Percentiles rank a stretch among this genome's conserved stretches.
phyloP scores from a whole-genome alignment of 192 early-diverging fungal species.

The Dimargaris verticillata region DNA sequence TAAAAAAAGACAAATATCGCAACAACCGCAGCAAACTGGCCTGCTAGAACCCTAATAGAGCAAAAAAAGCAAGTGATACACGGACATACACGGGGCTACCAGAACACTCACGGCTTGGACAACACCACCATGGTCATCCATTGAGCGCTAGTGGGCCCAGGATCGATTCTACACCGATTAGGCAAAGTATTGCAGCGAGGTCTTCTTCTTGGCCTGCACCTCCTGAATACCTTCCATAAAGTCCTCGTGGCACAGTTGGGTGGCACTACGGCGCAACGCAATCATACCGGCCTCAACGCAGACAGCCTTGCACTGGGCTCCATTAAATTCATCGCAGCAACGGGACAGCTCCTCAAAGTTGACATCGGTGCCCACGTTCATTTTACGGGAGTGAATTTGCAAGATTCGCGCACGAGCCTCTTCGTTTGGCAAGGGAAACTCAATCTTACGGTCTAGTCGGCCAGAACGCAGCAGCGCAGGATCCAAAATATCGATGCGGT shows the following conservation, averaged over 20 bases:
- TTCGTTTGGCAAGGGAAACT: constrained; percentile 84
- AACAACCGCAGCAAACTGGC: too few relatives aligned
- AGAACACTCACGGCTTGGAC: too few relatives aligned
- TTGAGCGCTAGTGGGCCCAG: too few relatives aligned
- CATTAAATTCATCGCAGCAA: constrained; percentile 96
- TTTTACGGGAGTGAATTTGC: constrained; percentile 96
- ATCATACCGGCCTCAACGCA: constrained; percentile 99
- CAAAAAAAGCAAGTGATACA: too few relatives aligned
- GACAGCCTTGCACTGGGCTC: constrained; percentile 96
- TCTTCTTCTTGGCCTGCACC: constrained; percentile 99
- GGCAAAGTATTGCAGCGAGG: constrained; percentile 79
- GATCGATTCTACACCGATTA: constrained; percentile 27
- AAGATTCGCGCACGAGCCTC: constrained; percentile 87
- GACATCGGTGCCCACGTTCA: constrained; percentile 85
- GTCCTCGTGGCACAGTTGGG: constrained; percentile 85
- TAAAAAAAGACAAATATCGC: too few relatives aligned
- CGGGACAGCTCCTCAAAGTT: constrained; percentile 94
- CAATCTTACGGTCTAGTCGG: constrained; percentile 82
- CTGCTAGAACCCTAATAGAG: too few relatives aligned
- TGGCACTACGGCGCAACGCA: constrained; percentile 77
- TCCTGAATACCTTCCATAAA: constrained; percentile 97
- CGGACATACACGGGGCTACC: too few relatives aligned
- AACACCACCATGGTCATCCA: too few relatives aligned
- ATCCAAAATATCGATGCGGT: constrained; percentile 86
- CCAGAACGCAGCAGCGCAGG: constrained; percentile 78